A percentile compares a stretch with the other conserved stretches of the same genome.
phyloP scores from a whole-genome alignment of 306 rosid species.

The Cucumis cinereus region DNA sequence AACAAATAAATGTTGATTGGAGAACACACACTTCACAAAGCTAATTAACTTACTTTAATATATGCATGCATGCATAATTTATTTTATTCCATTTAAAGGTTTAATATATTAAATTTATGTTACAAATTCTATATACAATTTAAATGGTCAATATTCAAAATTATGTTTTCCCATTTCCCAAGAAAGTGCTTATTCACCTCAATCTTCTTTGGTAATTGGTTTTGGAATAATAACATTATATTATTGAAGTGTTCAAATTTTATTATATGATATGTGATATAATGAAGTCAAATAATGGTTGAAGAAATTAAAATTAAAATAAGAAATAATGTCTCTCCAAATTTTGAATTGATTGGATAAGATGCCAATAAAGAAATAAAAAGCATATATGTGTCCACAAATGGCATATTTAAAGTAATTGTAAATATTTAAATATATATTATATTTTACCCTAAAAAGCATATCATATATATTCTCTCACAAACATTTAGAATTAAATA shows the following conservation, averaged over 20 bases:
- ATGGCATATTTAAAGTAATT: not conserved
- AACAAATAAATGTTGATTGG: not conserved
- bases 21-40: not conserved
- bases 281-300: not conserved
- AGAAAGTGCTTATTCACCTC: not conserved
- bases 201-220: not conserved
- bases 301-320: not conserved
- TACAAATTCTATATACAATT: not conserved
- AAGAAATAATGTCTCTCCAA: not conserved
- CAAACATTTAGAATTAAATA: not conserved
- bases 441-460: not conserved
- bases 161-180: not conserved
- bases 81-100: not conserved
- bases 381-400: not conserved
- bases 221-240: not conserved
- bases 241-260: not conserved
- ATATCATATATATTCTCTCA: slow-evolving; percentile 5
- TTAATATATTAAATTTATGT: too few relatives aligned
- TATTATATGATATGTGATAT: not conserved
- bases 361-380: not conserved
- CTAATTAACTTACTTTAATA: too few relatives aligned
- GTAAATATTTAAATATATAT: not conserved
- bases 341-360: not conserved
- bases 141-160: not conserved
- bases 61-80: not conserved